Conservation (phyloP, 2,329 filamentous ascomycete genomes). For the Metarhizium sp. region DNA sequence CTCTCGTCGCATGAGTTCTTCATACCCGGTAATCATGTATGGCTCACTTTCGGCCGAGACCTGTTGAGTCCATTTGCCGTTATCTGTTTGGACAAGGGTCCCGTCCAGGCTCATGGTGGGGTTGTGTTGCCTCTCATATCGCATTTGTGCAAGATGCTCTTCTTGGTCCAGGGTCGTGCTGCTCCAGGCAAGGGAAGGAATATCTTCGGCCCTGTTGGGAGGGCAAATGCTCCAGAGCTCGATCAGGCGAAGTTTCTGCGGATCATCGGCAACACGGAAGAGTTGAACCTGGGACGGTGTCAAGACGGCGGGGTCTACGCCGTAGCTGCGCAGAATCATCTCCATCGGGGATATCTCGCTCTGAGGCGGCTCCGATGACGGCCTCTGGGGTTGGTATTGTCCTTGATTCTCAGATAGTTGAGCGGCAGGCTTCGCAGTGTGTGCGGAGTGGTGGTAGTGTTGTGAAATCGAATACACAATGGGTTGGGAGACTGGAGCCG, state of each 20-base stretch:
- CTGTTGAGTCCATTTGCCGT: conserved; percentile 41
- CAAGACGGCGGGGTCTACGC: conserved; percentile 60
- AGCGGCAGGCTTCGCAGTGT: conserved; percentile 33
- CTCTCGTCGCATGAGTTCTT: conserved; percentile 55
- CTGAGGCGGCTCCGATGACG: conserved; percentile 41
- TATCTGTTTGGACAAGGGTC: conserved; percentile 39
- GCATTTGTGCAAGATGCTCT: conserved; percentile 47
- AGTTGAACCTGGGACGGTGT: conserved; percentile 68
- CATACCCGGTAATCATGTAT: conserved; percentile 79
- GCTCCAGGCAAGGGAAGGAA: conserved; percentile 42
- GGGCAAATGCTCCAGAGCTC: conserved; percentile 81
- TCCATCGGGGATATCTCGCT: conserved; percentile 42
- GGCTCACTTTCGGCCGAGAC: conserved; percentile 52
- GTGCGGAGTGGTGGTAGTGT: conserved; percentile 76
- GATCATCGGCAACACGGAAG: conserved; percentile 63
- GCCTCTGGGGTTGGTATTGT: conserved; percentile 29
- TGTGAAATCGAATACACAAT: conserved; percentile 69
- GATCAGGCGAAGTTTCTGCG: conserved; percentile 65
- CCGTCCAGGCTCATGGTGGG: conserved; percentile 44
- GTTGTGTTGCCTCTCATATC: conserved; percentile 43
- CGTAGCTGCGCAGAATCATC: conserved; percentile 52
- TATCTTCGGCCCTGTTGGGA: conserved; percentile 47
- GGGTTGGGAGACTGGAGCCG: conserved; percentile 21
- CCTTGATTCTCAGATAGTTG: conserved; percentile 16
- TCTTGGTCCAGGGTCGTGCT: conserved; percentile 48